Percentiles rank a stretch among this genome's conserved stretches.
Conservation (phyloP, 495 filamentous ascomycete species). For the Articulospora tetracladia region DNA sequence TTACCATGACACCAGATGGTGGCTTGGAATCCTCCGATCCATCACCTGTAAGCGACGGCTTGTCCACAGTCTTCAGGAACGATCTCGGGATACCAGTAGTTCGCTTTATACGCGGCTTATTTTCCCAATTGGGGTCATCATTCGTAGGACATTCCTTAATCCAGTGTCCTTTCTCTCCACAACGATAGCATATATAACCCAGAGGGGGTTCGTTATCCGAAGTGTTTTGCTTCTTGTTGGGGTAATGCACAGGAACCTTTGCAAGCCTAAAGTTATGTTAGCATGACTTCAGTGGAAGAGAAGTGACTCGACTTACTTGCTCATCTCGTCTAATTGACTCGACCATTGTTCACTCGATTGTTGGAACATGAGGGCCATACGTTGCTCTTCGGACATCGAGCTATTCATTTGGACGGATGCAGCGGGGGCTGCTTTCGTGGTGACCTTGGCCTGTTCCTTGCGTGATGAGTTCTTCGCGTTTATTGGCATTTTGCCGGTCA, state of each 20-base stretch:
- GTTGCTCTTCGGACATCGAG: slow-evolving; percentile 84
- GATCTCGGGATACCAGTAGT: slow-evolving; percentile 95
- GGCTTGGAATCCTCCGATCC: slow-evolving; percentile 73
- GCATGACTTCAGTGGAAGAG: slow-evolving; percentile 32
- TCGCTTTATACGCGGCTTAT: slow-evolving; percentile 83
- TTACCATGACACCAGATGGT: slow-evolving; percentile 87
- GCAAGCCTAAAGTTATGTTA: slow-evolving; percentile 38
- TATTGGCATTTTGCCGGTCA: slow-evolving; percentile 93
- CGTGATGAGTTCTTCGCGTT: slow-evolving; percentile 79
- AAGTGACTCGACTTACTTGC: slow-evolving; percentile 62
- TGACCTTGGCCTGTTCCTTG: slow-evolving; percentile 48
- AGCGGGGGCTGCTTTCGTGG: slow-evolving; percentile 36
- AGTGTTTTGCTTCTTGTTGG: slow-evolving; percentile 61
- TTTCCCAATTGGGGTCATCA: slow-evolving; percentile 92
- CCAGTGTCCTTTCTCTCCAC: slow-evolving; percentile 97
- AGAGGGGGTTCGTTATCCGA: slow-evolving; percentile 88
- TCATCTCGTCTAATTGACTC: slow-evolving; percentile 85
- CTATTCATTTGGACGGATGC: slow-evolving; percentile 58
- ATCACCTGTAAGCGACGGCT: slow-evolving; percentile 71
- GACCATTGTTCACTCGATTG: slow-evolving; percentile 82
- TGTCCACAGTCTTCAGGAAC: slow-evolving; percentile 90
- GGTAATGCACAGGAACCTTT: slow-evolving; percentile 35
- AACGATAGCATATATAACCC: slow-evolving; percentile 97
- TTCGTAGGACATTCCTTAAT: slow-evolving; percentile 97
- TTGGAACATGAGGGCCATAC: slow-evolving; percentile 83